Evolutionary conservation across 2,329 filamentous ascomycete genomes (phyloP), one percentile per base, ranked within the genome.

Genomic region (Colletotrichum sp.): DNA sequence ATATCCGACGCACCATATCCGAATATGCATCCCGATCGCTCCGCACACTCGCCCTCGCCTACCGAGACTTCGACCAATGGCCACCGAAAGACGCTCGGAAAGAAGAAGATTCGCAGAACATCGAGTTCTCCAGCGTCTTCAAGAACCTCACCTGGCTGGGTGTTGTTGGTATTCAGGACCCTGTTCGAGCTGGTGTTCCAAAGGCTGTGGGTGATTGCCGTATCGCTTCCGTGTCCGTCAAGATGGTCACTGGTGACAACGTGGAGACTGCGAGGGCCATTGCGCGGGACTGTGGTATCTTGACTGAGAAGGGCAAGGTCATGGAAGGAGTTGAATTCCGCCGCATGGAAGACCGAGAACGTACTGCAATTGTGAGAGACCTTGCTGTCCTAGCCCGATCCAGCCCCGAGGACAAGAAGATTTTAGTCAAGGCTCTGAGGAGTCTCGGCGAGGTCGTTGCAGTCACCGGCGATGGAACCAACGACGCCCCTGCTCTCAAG

Each of bases 321-420:
- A 91, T 92, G 85, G 90, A 92, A 82, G 90, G 90, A 2, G 89
- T 91, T 4, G 86, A 85, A n/a, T 92, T 92, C 82, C 86, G 90
- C 69, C 88, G 88, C 76, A 82, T 92, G 24, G 88, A 86, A 66
- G 85, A 86, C 21, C 85, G 85, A 28, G 87, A 90, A 75, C 88
- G 89, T 83, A 84, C 85, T 28, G 85, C 87, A 69, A 85, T 88
- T 18, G 87, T 91, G 60, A 88, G 88, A 5, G 84, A 84, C 9
- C 85, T 91, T 16, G 87, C 89, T 71, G 92, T 95, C 16, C 87
- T 95, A 64, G 93, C 93, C 26, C 89, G 93, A 64, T 94, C 93
- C 0, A 93, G 92, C 57, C 93, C 93, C 0, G 92, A 94, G 76
- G 93, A 95, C 79, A 95, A 95, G 84, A 87, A 91, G 18, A 89